Evolutionary conservation across 1,284 basidiomycete species (phyloP).

Genomic region (Trametes polyzona): DNA sequence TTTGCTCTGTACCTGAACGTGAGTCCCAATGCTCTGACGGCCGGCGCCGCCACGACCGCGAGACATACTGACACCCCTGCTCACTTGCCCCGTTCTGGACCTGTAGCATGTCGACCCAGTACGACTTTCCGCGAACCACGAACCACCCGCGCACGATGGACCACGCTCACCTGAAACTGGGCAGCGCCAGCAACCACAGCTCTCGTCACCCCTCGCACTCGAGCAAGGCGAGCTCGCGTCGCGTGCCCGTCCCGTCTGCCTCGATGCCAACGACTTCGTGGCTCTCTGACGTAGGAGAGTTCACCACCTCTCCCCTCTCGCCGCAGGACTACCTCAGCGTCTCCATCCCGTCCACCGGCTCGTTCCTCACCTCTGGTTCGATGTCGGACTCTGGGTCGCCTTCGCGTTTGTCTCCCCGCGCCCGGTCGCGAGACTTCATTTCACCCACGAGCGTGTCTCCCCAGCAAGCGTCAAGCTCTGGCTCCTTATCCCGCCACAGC

Average conservation of each 20-base stretch:
- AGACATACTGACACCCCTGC: not conserved
- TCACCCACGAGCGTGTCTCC: constrained; percentile 10
- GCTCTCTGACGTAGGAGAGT: constrained; percentile 21
- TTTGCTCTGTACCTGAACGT: constrained; percentile 12
- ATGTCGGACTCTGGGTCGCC: constrained; percentile 21
- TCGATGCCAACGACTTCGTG: constrained; percentile 21
- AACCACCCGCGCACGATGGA: constrained; percentile 19
- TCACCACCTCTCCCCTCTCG: constrained; percentile 1
- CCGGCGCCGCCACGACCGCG: not conserved
- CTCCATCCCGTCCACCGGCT: constrained; percentile 11
- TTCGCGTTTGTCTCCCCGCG: constrained; percentile 10
- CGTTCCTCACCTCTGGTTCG: constrained; percentile 16
- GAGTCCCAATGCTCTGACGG: constrained; percentile 4
- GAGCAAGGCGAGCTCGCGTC: constrained; percentile 9
- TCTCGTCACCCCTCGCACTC: constrained; percentile 11
- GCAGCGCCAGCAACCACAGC: constrained; percentile 13
- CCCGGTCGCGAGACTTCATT: constrained; percentile 18
- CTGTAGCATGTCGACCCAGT: constrained; percentile 24
- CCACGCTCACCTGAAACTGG: constrained; percentile 15
- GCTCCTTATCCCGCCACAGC: constrained; percentile 19
- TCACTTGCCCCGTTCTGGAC: not conserved
- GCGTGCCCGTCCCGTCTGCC: constrained; percentile 15
- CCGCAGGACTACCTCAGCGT: constrained; percentile 11
- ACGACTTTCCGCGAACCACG: constrained; percentile 21
- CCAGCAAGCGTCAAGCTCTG: constrained; percentile 7